phyloP scores from a whole-genome alignment of 2,329 filamentous ascomycete genomes.

The Capronia coronata region DNA sequence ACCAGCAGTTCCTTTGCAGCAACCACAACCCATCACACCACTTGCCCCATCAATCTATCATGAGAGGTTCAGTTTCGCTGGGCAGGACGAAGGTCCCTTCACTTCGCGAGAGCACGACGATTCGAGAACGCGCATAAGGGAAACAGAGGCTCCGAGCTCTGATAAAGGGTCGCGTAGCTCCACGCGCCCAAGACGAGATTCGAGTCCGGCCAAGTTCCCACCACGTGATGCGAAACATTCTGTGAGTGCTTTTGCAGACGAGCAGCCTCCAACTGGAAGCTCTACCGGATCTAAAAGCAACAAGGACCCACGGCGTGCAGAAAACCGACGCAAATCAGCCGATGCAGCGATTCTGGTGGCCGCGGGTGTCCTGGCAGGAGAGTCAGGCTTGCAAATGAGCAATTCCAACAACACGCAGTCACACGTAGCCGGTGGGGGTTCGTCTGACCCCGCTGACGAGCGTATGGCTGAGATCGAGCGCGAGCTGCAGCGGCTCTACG shows the following conservation, averaged over 20 bases:
- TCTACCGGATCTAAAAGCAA: slow-evolving; percentile 23
- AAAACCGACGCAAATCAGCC: slow-evolving; percentile 20
- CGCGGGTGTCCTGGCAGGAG: neutral
- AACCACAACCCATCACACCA: slow-evolving; percentile 72
- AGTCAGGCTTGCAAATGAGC: neutral
- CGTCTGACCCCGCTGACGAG: slow-evolving; percentile 10
- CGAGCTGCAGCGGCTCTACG: slow-evolving; percentile 25
- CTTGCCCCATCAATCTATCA: slow-evolving; percentile 47
- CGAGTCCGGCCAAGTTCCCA: slow-evolving; percentile 18
- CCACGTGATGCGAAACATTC: slow-evolving; percentile 43
- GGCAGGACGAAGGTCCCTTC: neutral
- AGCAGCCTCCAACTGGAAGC: slow-evolving; percentile 47
- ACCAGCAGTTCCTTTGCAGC: slow-evolving; percentile 61
- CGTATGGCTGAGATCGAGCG: slow-evolving; percentile 27
- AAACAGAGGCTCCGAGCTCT: neutral
- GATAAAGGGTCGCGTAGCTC: neutral
- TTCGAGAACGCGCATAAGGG: neutral
- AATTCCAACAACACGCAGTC: neutral
- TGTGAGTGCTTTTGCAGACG: slow-evolving; percentile 54
- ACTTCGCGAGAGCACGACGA: neutral
- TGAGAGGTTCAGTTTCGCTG: neutral
- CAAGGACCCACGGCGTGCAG: slow-evolving; percentile 27
- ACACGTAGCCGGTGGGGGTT: neutral
- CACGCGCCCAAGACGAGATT: slow-evolving; percentile 17
- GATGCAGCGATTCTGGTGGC: slow-evolving; percentile 6